phyloP scores from a whole-genome alignment of 2,329 filamentous ascomycete genomes.

The Monilinia aucupariae region DNA sequence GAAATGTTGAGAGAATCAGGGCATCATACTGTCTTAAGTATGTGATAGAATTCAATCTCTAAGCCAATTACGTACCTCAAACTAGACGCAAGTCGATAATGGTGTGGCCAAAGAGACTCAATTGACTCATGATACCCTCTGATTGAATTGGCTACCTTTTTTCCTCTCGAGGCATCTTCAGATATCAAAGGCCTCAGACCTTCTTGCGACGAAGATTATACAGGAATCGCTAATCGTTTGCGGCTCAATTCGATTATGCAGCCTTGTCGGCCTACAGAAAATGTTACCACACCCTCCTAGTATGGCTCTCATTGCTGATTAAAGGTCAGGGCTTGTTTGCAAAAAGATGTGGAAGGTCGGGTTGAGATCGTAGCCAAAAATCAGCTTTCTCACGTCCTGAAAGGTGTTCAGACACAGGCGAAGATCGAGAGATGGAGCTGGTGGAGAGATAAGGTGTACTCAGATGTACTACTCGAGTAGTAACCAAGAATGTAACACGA shows the following conservation, averaged over 20 bases:
- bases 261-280: neutral
- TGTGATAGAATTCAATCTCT: neutral
- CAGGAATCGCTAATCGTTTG: neutral
- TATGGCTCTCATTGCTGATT: neutral
- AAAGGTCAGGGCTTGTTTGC: neutral
- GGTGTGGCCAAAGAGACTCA: neutral
- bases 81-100: neutral
- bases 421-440: neutral
- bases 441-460: neutral
- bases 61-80: neutral
- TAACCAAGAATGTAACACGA: neutral
- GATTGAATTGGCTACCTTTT: neutral
- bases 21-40: neutral
- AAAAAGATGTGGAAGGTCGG: neutral
- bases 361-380: neutral
- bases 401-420: neutral
- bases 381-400: neutral
- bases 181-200: neutral
- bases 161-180: neutral
- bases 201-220: neutral
- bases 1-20: neutral
- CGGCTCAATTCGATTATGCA: neutral
- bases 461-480: neutral
- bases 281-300: neutral
- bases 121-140: neutral